Evolutionary conservation across 768 basidiomycete genomes (phyloP).

Genomic region (Rhizopogon vulgaris): DNA sequence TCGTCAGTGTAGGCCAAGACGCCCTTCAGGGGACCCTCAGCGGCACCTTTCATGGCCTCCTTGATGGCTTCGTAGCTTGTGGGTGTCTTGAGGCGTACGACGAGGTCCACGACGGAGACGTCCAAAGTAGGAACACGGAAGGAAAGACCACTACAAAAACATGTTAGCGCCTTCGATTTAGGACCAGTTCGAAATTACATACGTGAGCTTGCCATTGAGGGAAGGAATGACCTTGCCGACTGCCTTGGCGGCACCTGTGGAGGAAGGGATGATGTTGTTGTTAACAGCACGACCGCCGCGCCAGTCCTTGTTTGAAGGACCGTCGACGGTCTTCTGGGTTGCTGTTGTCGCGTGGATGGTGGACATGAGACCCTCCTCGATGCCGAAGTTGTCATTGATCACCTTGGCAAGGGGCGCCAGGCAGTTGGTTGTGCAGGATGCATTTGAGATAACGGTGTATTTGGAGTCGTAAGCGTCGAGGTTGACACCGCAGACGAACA

Average conservation of each 20-base stretch:
- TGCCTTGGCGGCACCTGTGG: conserved; percentile 98
- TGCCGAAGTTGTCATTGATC: conserved; percentile 94
- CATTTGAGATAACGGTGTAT: conserved; percentile 94
- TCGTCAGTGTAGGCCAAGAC: conserved; percentile 92
- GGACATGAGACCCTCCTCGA: conserved; percentile 97
- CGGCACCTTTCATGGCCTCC: conserved; percentile 70
- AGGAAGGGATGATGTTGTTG: conserved; percentile 99
- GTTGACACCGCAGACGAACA: conserved; percentile 96
- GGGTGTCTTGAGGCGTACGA: conserved; percentile 82
- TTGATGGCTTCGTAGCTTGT: conserved; percentile 92
- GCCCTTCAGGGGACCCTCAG: conserved; percentile 63
- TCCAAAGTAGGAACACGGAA: conserved; percentile 98
- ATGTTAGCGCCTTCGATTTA: conserved; percentile 3
- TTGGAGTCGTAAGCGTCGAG: conserved; percentile 86
- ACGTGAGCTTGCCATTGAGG: conserved; percentile 98
- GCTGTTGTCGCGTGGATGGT: conserved; percentile 97
- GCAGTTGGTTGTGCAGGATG: conserved; percentile 99
- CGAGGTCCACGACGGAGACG: conserved; percentile 97
- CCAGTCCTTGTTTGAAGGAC: conserved; percentile 95
- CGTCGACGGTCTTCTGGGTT: conserved; percentile 93
- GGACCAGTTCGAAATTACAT: conserved; percentile 22
- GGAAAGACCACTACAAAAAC: conserved; percentile 63
- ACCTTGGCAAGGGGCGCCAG: conserved; percentile 99
- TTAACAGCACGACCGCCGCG: conserved; percentile 93
- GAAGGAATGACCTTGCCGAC: conserved; percentile 96